Evolutionary conservation across 345 rosid species (phyloP).

Genomic region (Citrus reticulata): DNA sequence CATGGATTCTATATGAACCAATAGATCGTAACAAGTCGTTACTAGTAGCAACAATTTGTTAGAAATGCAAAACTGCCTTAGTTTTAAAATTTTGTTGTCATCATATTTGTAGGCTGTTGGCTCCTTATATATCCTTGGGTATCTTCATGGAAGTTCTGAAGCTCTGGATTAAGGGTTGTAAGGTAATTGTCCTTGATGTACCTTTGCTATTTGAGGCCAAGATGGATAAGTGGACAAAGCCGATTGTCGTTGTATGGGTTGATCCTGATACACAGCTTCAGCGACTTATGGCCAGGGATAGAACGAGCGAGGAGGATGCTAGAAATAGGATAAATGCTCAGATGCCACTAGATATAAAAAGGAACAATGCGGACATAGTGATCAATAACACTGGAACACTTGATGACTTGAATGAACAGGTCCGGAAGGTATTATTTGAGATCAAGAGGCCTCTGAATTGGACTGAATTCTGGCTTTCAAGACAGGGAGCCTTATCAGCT

Average conservation of each 20-base stretch:
- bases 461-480: conserved; percentile 83
- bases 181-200: conserved; percentile 72
- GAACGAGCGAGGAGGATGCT: conserved; percentile 63
- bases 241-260: conserved; percentile 71
- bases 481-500: conserved; percentile 61
- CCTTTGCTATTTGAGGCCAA: conserved; percentile 82
- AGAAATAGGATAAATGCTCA: conserved; percentile 76
- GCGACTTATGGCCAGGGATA: conserved; percentile 72
- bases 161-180: conserved; percentile 69
- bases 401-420: conserved; percentile 57
- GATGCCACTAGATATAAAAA: conserved; percentile 69
- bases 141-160: conserved; percentile 58
- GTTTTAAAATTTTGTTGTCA: background rate
- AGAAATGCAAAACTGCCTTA: background rate
- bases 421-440: conserved; percentile 45
- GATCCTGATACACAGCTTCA: conserved; percentile 68
- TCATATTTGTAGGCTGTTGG: conserved; percentile 53
- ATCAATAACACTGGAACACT: conserved; percentile 73
- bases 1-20: background rate
- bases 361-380: conserved; percentile 68
- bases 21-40: background rate
- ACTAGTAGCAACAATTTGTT: background rate
- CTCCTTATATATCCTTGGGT: conserved; percentile 78
- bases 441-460: conserved; percentile 69
- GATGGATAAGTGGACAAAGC: conserved; percentile 87